These are phyloP conservation scores for Hericium coralloides DNA, from an alignment of 768 basidiomycete species.

Conservation along the genomic window DNA sequence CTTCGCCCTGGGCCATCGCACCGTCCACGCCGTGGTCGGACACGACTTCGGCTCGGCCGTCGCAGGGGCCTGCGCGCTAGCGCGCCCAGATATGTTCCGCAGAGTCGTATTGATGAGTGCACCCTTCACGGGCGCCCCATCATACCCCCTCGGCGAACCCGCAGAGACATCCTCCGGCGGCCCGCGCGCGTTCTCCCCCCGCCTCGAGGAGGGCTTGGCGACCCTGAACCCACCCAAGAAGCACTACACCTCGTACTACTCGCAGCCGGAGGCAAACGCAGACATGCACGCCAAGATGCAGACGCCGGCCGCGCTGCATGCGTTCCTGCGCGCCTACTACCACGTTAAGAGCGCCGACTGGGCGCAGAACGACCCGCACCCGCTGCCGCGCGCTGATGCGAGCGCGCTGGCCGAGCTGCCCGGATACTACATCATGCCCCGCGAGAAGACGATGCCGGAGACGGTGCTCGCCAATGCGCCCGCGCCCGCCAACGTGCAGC, in stretches of 20 bases:
- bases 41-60: slow-evolving; percentile 53
- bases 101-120: slow-evolving; percentile 52
- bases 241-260: slow-evolving; percentile 47
- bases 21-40: slow-evolving; percentile 42
- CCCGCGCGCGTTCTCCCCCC: slow-evolving; percentile 6
- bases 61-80: slow-evolving; percentile 44
- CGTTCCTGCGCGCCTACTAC: slow-evolving; percentile 45
- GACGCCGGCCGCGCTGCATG: slow-evolving; percentile 34
- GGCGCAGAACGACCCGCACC: slow-evolving; percentile 31
- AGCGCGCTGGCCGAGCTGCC: slow-evolving; percentile 35
- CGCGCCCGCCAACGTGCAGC: slow-evolving; percentile 19
- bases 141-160: slow-evolving; percentile 12
- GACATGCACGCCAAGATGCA: slow-evolving; percentile 29
- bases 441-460: slow-evolving; percentile 44
- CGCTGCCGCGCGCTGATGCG: slow-evolving; percentile 25
- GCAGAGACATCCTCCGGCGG: neutral
- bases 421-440: slow-evolving; percentile 54
- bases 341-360: slow-evolving; percentile 54
- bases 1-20: slow-evolving; percentile 38
- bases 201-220: slow-evolving; percentile 22
- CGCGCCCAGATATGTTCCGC: slow-evolving; percentile 46
- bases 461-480: slow-evolving; percentile 30
- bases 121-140: slow-evolving; percentile 41
- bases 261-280: slow-evolving; percentile 34
- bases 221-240: slow-evolving; percentile 42